A percentile compares a stretch with the other conserved stretches of the same genome.
Evolutionary conservation across 441 rosid genomes (phyloP).

Genomic region (Adansonia rubrostipa): DNA sequence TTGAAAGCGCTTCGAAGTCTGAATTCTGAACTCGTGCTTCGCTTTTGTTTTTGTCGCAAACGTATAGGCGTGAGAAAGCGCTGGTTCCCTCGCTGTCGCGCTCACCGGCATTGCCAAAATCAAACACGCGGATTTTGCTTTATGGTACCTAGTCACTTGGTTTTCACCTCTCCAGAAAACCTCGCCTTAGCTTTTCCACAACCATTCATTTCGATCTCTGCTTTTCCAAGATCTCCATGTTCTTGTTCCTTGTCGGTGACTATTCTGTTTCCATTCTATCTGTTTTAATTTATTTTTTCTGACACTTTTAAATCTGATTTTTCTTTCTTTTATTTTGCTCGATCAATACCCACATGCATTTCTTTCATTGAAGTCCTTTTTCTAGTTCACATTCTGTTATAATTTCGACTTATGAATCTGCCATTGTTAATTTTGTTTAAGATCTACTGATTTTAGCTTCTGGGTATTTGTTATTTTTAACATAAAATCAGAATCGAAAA

Average conservation of each 20-base stretch:
- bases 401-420: neutral
- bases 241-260: conserved; percentile 8
- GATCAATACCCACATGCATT: conserved; percentile 17
- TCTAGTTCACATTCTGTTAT: neutral
- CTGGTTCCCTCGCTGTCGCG: neutral
- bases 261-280: neutral
- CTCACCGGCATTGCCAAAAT: neutral
- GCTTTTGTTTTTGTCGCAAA: neutral
- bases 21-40: neutral
- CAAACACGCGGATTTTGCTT: neutral
- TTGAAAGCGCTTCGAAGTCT: neutral
- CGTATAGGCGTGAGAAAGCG: neutral
- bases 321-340: neutral
- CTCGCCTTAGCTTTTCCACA: neutral
- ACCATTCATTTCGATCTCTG: neutral
- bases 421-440: neutral
- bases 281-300: neutral
- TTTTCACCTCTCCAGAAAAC: too few species aligned
- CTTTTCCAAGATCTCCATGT: conserved; percentile 1
- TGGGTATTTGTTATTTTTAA: neutral
- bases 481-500: neutral
- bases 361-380: neutral
- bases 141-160: neutral
- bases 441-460: conserved; percentile 23
- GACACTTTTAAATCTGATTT: neutral